Conservation (phyloP, 148 eudicot species). For the Pouteria glomerata region DNA sequence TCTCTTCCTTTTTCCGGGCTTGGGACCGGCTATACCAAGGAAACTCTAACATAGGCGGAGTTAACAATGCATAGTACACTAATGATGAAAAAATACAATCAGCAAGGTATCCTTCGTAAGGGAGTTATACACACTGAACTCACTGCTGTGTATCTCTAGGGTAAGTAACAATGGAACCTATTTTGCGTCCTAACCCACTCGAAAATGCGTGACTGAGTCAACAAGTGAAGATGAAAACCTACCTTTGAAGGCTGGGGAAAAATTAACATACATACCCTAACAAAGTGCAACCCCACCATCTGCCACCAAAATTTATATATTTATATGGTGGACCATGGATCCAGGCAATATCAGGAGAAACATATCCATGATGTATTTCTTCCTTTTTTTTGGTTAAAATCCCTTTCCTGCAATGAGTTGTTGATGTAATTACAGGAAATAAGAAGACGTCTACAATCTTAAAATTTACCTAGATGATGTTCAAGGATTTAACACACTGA, state of each 20-base stretch:
- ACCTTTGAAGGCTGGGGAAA: not conserved
- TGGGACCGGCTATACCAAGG: too few species aligned
- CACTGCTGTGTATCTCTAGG: not conserved
- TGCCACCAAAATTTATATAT: too few species aligned
- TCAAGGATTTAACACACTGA: not conserved
- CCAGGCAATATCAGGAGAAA: not conserved
- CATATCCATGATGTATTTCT: not conserved
- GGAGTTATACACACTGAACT: not conserved
- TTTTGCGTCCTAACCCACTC: not conserved
- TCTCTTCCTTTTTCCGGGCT: too few species aligned
- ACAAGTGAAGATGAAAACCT: not conserved
- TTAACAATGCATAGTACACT: not conserved
- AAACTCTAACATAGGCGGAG: too few species aligned
- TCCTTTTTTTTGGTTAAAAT: not conserved
- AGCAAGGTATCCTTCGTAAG: not conserved
- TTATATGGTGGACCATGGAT: not conserved
- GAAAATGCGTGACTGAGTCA: not conserved
- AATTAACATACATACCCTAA: not conserved
- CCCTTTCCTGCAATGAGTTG: not conserved
- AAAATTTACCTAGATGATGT: not conserved
- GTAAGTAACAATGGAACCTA: not conserved
- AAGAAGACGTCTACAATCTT: not conserved
- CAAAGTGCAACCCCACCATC: too few species aligned
- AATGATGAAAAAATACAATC: not conserved
- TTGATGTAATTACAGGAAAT: not conserved